Evolutionary conservation across 352 stramenopile genomes (phyloP).

Genomic region (Pythium dissimile): DNA sequence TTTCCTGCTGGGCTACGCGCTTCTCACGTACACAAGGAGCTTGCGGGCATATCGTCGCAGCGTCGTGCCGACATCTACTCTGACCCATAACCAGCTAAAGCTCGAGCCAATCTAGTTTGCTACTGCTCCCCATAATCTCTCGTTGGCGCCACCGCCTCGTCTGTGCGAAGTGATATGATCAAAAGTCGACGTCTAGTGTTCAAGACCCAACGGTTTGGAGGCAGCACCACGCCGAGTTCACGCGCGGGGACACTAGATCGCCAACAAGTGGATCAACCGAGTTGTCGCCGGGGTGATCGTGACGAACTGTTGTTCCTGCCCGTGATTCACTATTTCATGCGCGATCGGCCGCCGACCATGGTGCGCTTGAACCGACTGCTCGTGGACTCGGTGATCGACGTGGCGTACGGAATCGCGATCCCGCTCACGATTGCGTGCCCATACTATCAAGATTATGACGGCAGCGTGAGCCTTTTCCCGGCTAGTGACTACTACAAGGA

Average conservation of each 20-base stretch:
- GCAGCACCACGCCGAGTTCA: not conserved
- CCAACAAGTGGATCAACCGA: conserved; percentile 19
- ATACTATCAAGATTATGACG: not conserved
- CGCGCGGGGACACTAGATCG: conserved; percentile 1
- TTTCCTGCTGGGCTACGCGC: not conserved
- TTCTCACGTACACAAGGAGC: too few species aligned
- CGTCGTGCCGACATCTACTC: too few species aligned
- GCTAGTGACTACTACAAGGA: conserved; percentile 11
- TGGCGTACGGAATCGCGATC: conserved; percentile 19
- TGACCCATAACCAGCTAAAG: too few species aligned
- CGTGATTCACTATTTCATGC: conserved; percentile 7
- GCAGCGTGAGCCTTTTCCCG: not conserved
- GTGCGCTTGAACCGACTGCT: conserved; percentile 6
- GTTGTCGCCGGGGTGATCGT: conserved; percentile 10
- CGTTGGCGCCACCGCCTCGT: too few species aligned
- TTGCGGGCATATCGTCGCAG: too few species aligned
- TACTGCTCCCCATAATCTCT: too few species aligned
- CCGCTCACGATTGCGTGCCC: conserved; percentile 6
- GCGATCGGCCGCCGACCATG: not conserved
- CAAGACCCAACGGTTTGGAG: not conserved
- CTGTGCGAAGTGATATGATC: too few species aligned
- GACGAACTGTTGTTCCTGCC: conserved; percentile 23
- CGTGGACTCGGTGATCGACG: conserved; percentile 15
- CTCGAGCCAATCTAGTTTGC: too few species aligned
- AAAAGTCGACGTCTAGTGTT: too few species aligned